Evolutionary conservation across 2,329 filamentous ascomycete species (phyloP).

Genomic region (Talaromyces funiculosus): DNA sequence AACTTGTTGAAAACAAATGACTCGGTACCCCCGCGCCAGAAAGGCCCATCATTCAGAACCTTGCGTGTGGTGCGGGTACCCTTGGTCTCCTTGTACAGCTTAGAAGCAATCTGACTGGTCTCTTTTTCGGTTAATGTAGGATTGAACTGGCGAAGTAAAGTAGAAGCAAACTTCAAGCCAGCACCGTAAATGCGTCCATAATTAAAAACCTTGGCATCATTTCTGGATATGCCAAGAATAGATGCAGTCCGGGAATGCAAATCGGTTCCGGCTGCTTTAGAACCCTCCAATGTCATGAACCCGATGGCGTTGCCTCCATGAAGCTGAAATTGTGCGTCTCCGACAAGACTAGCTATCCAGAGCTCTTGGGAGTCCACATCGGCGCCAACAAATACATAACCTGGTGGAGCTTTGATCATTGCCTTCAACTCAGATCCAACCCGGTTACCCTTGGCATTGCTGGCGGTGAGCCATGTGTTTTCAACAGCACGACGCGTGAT

Average conservation of each 20-base stretch:
- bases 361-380: constrained; percentile 97
- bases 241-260: constrained; percentile 87
- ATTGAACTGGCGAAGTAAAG: constrained; percentile 88
- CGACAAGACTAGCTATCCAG: constrained; percentile 94
- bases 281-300: constrained; percentile 98
- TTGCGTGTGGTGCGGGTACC: constrained; percentile 77
- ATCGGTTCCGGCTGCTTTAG: constrained; percentile 89
- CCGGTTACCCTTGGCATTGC: constrained; percentile 92
- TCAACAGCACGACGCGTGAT: constrained; percentile 91
- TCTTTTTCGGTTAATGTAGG: constrained; percentile 72
- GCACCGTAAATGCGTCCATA: constrained; percentile 99
- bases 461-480: constrained; percentile 96
- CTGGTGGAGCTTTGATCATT: constrained; percentile 87
- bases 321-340: constrained; percentile 88
- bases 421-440: constrained; percentile 96
- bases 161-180: constrained; percentile 86
- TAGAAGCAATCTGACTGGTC: constrained; percentile 68
- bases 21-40: constrained; percentile 95
- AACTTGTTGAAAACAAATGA: constrained; percentile 98
- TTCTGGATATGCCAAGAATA: constrained; percentile 89
- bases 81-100: constrained; percentile 84
- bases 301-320: constrained; percentile 96
- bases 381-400: constrained; percentile 90
- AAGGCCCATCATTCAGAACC: constrained; percentile 63
- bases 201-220: constrained; percentile 96